Evolutionary conservation across 1,284 basidiomycete genomes (phyloP).

Genomic region (Bjerkandera adusta): DNA sequence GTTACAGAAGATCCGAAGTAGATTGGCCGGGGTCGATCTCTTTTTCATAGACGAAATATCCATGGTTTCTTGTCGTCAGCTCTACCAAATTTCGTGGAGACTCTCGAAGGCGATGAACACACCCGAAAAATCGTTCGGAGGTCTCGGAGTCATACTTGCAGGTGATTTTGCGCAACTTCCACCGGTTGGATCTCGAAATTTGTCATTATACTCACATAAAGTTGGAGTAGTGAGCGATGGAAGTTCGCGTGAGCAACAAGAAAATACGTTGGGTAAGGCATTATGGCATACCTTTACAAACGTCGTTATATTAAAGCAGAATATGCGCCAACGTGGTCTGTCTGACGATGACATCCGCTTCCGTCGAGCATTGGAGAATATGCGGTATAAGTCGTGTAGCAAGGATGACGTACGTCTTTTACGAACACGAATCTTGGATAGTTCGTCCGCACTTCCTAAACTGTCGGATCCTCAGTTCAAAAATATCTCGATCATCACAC

Average conservation of each 20-base stretch:
- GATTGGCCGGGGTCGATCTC: background rate
- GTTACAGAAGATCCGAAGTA: slow-evolving; percentile 20
- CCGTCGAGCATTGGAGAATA: slow-evolving; percentile 31
- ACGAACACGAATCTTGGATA: slow-evolving; percentile 15
- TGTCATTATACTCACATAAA: slow-evolving; percentile 19
- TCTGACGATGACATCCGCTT: slow-evolving; percentile 27
- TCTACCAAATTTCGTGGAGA: no score
- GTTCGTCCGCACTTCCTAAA: slow-evolving; percentile 13
- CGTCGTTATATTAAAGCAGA: slow-evolving; percentile 34
- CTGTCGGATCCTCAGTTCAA: slow-evolving; percentile 25
- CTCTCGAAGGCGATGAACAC: no score
- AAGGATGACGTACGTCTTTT: slow-evolving; percentile 33
- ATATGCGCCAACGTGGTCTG: slow-evolving; percentile 35
- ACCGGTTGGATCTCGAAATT: slow-evolving; percentile 15
- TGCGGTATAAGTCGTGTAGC: slow-evolving; percentile 34
- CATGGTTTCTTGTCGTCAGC: slow-evolving; percentile 1
- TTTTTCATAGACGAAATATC: slow-evolving; percentile 1
- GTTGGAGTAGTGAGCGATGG: slow-evolving; percentile 10
- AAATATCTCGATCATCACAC: slow-evolving; percentile 32
- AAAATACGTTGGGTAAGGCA: slow-evolving; percentile 29
- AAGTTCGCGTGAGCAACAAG: slow-evolving; percentile 20
- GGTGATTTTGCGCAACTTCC: no score
- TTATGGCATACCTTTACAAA: slow-evolving; percentile 35
- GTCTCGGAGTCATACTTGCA: no score
- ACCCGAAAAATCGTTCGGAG: no score